Evolutionary conservation across 2,329 filamentous ascomycete species (phyloP), one percentile per base, ranked within the genome.

Genomic region (Monosporascus ibericus): DNA sequence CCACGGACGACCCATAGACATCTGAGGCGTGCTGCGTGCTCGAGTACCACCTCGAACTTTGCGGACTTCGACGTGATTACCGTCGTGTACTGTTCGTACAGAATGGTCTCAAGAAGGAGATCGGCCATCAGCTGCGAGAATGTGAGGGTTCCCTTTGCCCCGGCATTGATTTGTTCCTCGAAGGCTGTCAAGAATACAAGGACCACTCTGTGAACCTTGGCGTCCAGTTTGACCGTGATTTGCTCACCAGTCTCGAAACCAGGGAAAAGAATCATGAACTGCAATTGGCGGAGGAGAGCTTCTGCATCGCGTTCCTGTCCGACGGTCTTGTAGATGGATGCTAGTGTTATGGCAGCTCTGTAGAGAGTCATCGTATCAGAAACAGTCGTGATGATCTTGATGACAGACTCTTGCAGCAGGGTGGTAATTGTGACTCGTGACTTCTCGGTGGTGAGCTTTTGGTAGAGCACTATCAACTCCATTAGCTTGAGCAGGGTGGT

Each of bases 191-290:
- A 60, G 61, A 78, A 78, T 11, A 77, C 66, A 24, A 77, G 71
- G 3, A 70, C 67, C 0, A 66, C 61, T 52, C 67, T 71, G 48
- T 63, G 67, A 39, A 71, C 58, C 40, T 67, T 65, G 2, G 63
- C 60, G 2, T 69, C 61, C 11, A 76, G 55, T 53, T 70, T 70
- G 56, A 77, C 63, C 1, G 65, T 68, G 14, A 72, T 63, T 18
- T 69, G 56, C 30, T 62, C 18, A 49, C 56, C 38, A 7, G 57
- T 52, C 18, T 65, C 62, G 49, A 65, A 70, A 39, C 72, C 69
- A 20, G 73, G 73, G 54, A 78, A 75, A 51, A 79, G 72, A 44
- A 79, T 68, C 54, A 80, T 72, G 27, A 75, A 71, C 30, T 76
- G 76, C 18, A 81, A 60, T 55, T 80, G 75, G 5, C 74, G 70